Base-by-base conservation (phyloP, 2,329 filamentous ascomycete genomes). In the Coniochaeta ligniaria region DNA sequence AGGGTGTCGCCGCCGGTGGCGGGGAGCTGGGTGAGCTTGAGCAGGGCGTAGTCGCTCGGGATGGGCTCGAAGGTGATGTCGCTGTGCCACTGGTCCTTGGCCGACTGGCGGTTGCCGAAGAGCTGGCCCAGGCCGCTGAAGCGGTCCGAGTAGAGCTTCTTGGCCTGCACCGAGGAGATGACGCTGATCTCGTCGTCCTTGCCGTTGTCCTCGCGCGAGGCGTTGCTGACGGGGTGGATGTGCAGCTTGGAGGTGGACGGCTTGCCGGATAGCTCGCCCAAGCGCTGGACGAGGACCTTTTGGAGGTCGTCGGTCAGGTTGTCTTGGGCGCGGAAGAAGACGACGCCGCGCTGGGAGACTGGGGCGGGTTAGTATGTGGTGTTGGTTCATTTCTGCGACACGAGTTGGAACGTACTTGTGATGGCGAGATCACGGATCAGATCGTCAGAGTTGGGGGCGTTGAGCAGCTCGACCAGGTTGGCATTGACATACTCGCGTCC, bases 341-440 rank as follows among this genome's bases (percentile, higher is more conserved):
- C 86, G 3, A 90, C 87, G 11, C 87, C 87, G 0, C 87, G 82
- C 62, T 84, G 82, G 1, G 87, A 89, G 64, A 90, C 86, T 88
- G n/a, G 26, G n/a, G 11, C 12, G 2, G 6, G 26, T 55, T 17
- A 55, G 20, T 33, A 33, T 11, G 26, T n/a, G 50, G 6, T 20
- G 20, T 9, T 24, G 14, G n/a, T 31, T 31, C 5, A 6, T 6
- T 31, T 5, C 28, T 31, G 28, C 3, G 6, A 6, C 63, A 72
- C 60, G 71, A 85, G 82, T 80, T 0, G 17, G 35, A 6, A 63
- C 72, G 60, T 71, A 85, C 83, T 80, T 0, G 82, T 85, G 59
- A 87, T 83, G 17, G 83, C 85, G 0, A 89, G 74, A 64, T 88
- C 85, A 1, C 80, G 78, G 22, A 88, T 71, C 2, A 85, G 70